A percentile compares a stretch with the other conserved stretches of the same genome.
Conservation (phyloP, 177 flowering plant species). For the Tripterygium wilfordii region DNA sequence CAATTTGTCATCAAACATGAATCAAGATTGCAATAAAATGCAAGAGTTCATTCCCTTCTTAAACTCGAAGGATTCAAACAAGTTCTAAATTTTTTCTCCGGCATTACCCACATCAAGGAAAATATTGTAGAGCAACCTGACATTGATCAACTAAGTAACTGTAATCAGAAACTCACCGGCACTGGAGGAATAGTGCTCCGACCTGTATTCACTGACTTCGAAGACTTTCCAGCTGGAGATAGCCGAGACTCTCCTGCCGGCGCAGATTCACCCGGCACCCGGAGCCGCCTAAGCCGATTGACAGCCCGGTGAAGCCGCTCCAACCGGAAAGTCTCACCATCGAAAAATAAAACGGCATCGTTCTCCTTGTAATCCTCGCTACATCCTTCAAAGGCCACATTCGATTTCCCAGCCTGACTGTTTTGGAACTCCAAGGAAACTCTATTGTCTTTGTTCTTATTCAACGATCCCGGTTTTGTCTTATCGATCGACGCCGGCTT, state of each 20-base stretch:
- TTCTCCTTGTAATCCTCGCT: constrained; percentile 86
- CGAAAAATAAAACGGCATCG: constrained; percentile 88
- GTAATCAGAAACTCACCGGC: constrained; percentile 53
- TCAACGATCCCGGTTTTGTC: constrained; percentile 63
- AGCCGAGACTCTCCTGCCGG: constrained; percentile 19
- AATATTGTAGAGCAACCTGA: no score
- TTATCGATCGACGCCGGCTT: constrained; percentile 96
- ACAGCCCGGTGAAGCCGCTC: constrained; percentile 88
- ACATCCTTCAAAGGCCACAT: constrained; percentile 72
- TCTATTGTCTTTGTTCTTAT: constrained; percentile 76
- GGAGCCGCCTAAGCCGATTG: constrained; percentile 69
- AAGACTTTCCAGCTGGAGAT: constrained; percentile 33
- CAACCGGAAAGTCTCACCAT: constrained; percentile 67
- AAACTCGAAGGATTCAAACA: no score
- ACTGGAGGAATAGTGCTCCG: constrained; percentile 29
- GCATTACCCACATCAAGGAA: no score
- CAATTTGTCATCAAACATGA: no score
- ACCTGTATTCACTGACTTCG: constrained; percentile 28
- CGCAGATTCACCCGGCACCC: constrained; percentile 65
- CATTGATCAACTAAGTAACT: no score
- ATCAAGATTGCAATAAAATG: no score
- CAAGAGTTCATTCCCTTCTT: no score
- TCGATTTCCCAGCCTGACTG: constrained; percentile 81
- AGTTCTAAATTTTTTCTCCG: no score
- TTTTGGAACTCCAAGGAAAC: constrained; percentile 80